Conservation (phyloP, 2,329 filamentous ascomycete genomes). For the Nigrospora sphaerica region DNA sequence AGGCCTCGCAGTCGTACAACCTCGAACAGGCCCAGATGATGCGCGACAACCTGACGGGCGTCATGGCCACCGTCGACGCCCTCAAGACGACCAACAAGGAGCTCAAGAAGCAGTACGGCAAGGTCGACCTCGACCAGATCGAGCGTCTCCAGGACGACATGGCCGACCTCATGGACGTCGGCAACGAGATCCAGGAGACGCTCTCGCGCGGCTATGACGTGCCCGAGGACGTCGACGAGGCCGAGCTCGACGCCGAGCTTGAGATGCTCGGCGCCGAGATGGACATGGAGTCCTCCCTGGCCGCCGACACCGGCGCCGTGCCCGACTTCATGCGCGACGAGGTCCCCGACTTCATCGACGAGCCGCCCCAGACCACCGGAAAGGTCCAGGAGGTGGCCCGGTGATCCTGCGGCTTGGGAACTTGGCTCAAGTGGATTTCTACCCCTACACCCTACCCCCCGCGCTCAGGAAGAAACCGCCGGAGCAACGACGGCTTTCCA, state of each 20-base stretch:
- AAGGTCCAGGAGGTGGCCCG: slow-evolving; percentile 79
- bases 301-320: slow-evolving; percentile 45
- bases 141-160: slow-evolving; percentile 98
- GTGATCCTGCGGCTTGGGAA: slow-evolving; percentile 15
- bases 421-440: too few species aligned
- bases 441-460: too few species aligned
- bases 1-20: slow-evolving; percentile 94
- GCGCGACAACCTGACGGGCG: slow-evolving; percentile 97
- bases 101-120: slow-evolving; percentile 88
- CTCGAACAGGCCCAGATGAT: slow-evolving; percentile 98
- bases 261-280: slow-evolving; percentile 91
- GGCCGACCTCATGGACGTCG: slow-evolving; percentile 94
- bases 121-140: slow-evolving; percentile 96
- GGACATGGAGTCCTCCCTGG: slow-evolving; percentile 70
- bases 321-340: slow-evolving; percentile 90
- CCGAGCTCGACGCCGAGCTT: slow-evolving; percentile 90
- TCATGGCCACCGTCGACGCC: slow-evolving; percentile 95
- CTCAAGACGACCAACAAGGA: slow-evolving; percentile 97
- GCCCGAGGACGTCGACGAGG: slow-evolving; percentile 94
- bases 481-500: too few species aligned
- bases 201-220: slow-evolving; percentile 88
- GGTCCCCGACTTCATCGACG: slow-evolving; percentile 86
- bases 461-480: too few species aligned
- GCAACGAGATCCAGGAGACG: slow-evolving; percentile 96
- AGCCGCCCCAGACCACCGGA: slow-evolving; percentile 64